phyloP scores from a whole-genome alignment of 305 asterid species.

The Salvia sclarea region DNA sequence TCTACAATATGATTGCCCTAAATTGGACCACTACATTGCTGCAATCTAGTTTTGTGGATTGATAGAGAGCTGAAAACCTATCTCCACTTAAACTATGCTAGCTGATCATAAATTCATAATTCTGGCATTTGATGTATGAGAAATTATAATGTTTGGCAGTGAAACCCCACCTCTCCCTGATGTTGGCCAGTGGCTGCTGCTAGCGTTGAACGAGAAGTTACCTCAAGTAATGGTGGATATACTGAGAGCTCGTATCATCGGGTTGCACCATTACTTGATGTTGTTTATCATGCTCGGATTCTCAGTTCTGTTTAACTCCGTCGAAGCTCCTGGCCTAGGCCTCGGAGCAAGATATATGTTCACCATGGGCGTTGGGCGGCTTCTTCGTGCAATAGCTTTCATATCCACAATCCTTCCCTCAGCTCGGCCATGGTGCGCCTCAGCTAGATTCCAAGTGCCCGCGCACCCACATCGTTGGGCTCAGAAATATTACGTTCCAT shows the following conservation, averaged over 20 bases:
- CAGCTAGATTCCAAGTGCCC: conserved; percentile 76
- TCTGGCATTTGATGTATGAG: conserved; percentile 27
- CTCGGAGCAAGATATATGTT: conserved; percentile 91
- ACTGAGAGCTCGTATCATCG: conserved; percentile 80
- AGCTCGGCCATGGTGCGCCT: conserved; percentile 97
- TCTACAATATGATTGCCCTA: not conserved
- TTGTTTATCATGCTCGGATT: conserved; percentile 87
- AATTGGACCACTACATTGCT: not conserved
- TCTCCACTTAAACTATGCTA: not conserved
- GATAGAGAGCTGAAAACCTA: not conserved
- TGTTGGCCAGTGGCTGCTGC: conserved; percentile 92
- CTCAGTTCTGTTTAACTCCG: conserved; percentile 79
- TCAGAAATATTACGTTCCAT: conserved; percentile 84
- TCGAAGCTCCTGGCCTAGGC: conserved; percentile 96
- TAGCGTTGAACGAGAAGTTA: conserved; percentile 74
- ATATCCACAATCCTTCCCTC: conserved; percentile 93
- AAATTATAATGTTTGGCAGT: conserved; percentile 48
- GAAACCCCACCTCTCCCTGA: conserved; percentile 88
- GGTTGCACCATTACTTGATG: conserved; percentile 95
- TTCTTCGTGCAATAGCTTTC: conserved; percentile 82
- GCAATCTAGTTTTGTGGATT: conserved; percentile 2
- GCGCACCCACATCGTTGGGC: conserved; percentile 82
- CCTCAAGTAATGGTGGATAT: conserved; percentile 62
- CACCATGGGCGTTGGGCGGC: conserved; percentile 94
- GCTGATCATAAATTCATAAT: conserved; percentile 4